Evolutionary conservation across 345 rosid species (phyloP).

Genomic region (Anastatica hierochuntica): DNA sequence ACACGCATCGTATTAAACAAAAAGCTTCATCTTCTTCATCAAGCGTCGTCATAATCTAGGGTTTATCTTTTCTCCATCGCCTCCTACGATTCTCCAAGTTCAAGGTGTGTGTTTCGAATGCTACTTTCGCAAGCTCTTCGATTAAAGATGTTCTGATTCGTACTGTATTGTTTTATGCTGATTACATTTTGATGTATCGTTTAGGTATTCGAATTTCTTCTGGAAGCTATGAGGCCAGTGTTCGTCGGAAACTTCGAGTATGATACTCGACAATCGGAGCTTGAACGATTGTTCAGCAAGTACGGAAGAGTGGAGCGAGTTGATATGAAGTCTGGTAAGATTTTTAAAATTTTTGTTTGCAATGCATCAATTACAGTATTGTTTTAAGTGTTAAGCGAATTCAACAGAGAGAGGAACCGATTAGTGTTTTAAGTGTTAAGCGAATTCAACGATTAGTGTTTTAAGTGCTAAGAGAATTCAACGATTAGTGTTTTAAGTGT

Average conservation of each 20-base stretch:
- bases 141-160: neutral
- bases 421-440: too few relatives aligned
- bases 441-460: too few relatives aligned
- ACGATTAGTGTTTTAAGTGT: too few relatives aligned
- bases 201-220: neutral
- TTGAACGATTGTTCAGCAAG: constrained; percentile 64
- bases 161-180: neutral
- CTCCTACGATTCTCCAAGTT: neutral
- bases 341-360: neutral
- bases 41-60: constrained; percentile 9
- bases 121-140: neutral
- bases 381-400: too few relatives aligned
- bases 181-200: too few relatives aligned
- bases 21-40: neutral
- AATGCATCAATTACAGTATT: too few relatives aligned
- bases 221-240: constrained; percentile 52
- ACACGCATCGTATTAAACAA: too few relatives aligned
- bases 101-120: neutral
- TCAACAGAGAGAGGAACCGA: too few relatives aligned
- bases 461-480: too few relatives aligned
- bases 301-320: constrained; percentile 74
- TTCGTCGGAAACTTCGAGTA: constrained; percentile 76
- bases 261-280: constrained; percentile 72
- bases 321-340: constrained; percentile 83
- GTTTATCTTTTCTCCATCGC: constrained; percentile 4